Evolutionary conservation across 768 basidiomycete species (phyloP).

Genomic region (Leccinum subgranulosum): DNA sequence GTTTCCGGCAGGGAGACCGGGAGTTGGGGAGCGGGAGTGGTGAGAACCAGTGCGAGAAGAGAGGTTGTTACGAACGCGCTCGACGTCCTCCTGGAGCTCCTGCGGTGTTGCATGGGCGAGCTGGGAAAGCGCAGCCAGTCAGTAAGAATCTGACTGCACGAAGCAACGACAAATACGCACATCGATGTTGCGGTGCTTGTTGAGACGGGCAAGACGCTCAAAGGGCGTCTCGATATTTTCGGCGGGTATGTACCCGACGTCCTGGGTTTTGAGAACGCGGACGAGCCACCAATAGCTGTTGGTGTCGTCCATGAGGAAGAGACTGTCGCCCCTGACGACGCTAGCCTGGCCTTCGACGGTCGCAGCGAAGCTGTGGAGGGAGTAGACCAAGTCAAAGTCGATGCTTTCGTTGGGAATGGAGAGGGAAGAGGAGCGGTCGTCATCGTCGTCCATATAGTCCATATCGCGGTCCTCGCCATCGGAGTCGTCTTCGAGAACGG

Average conservation of each 20-base stretch:
- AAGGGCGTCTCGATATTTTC: constrained; percentile 99
- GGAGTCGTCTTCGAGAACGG: constrained; percentile 82
- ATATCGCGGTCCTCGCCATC: constrained; percentile 66
- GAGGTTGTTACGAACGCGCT: constrained; percentile 52
- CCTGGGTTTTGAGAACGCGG: constrained; percentile 95
- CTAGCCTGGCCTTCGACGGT: constrained; percentile 99
- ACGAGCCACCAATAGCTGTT: constrained; percentile 99
- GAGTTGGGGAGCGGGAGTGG: constrained; percentile 46
- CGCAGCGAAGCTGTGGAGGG: constrained; percentile 94
- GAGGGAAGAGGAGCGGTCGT: constrained; percentile 76
- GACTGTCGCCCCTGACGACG: constrained; percentile 96
- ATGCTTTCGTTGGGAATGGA: constrained; percentile 91
- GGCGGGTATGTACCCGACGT: constrained; percentile 98
- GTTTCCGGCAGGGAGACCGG: constrained; percentile 33
- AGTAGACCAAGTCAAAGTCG: constrained; percentile 90
- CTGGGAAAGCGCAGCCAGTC: constrained; percentile 9
- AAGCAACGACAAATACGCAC: constrained; percentile 44
- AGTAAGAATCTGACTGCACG: not conserved
- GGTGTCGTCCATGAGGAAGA: constrained; percentile 95
- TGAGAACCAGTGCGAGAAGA: constrained; percentile 47
- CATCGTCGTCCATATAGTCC: constrained; percentile 70
- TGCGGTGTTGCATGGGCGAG: constrained; percentile 34
- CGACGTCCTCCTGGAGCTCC: constrained; percentile 59
- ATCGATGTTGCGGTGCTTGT: constrained; percentile 97
- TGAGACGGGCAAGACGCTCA: constrained; percentile 90